Base-by-base conservation (phyloP, 768 basidiomycete species). In the Russula emetica region DNA sequence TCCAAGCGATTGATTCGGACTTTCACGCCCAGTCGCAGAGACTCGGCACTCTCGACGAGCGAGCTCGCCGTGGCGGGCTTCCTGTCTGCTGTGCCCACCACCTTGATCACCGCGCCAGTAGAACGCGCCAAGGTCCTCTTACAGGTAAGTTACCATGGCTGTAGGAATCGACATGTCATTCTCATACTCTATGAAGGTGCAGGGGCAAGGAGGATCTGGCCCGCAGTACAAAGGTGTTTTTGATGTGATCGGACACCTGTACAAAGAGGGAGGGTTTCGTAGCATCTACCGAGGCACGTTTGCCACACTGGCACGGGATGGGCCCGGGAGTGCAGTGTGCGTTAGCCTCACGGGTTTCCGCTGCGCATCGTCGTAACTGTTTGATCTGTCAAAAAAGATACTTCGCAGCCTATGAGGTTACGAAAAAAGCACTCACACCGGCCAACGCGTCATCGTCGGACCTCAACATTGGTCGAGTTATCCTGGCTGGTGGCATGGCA, bases 91-190 rank as follows among this genome's bases (percentile, higher is more conserved):
- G 77, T 98, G 56, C 97, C 97, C 36, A 84, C 92, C 9, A 96
- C 96, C 0, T 77, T 95, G 34, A 80, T 98, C 36, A 93, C 94
- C n/a, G 95, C 91, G 10, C 97, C 97, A 0, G 93, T 97, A 1
- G 97, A 99, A 73, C 83, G 97, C 56, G 94, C 97, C 59, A 99
- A 99, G 74, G 97, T 99, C 18, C 76, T 99, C 32, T 77, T 99
- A 28, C 96, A 99, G 79, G 90, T 88, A 69, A 59, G 79, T 71
- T 7, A 7, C 18, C 38, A 24, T 7, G 4, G n/a, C 16, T 14
- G 16, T 38, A 11, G 32, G 38, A 4, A 36, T 28, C 24, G 28
- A 36, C 14, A 6, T 18, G 53, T 44, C 22, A 38, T 50, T 50
- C 47, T 56, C 22, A 72, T 75, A 22, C n/a, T 70, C 91, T 89